Evolutionary conservation across 2,329 filamentous ascomycete species (phyloP).

Genomic region (Ascochyta fabae): DNA sequence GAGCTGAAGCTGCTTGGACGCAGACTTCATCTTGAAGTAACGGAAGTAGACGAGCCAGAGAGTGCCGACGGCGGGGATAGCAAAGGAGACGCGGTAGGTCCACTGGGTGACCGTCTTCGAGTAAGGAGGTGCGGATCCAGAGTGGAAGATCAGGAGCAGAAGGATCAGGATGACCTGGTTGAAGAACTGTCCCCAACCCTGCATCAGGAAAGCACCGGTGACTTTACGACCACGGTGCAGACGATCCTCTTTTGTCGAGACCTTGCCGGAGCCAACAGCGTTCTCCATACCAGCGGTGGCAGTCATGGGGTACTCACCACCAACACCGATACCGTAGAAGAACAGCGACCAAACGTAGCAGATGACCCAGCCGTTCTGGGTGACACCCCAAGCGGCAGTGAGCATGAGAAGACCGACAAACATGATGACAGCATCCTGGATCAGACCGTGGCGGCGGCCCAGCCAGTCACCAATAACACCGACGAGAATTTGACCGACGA

Average conservation of each 20-base stretch:
- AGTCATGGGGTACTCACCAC: constrained; percentile 95
- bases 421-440: constrained; percentile 95
- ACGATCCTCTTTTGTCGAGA: constrained; percentile 90
- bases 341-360: constrained; percentile 96
- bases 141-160: constrained; percentile 86
- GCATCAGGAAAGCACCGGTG: constrained; percentile 95
- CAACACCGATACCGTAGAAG: constrained; percentile 78
- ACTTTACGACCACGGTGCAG: constrained; percentile 96
- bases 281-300: constrained; percentile 95
- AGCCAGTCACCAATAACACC: constrained; percentile 82
- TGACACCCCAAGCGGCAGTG: constrained; percentile 86
- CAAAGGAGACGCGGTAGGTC: constrained; percentile 91
- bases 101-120: constrained; percentile 79
- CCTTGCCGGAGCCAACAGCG: constrained; percentile 80
- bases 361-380: constrained; percentile 92
- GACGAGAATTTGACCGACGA: constrained; percentile 84
- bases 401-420: constrained; percentile 91
- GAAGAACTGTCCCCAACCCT: constrained; percentile 95
- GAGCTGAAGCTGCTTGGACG: constrained; percentile 78
- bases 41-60: constrained; percentile 96
- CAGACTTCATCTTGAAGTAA: constrained; percentile 90
- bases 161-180: constrained; percentile 92
- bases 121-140: constrained; percentile 77
- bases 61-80: constrained; percentile 86
- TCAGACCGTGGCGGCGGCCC: constrained; percentile 91